Evolutionary conservation across 2,329 filamentous ascomycete species (phyloP).

Genomic region (Ceratocystis alfenasii): DNA sequence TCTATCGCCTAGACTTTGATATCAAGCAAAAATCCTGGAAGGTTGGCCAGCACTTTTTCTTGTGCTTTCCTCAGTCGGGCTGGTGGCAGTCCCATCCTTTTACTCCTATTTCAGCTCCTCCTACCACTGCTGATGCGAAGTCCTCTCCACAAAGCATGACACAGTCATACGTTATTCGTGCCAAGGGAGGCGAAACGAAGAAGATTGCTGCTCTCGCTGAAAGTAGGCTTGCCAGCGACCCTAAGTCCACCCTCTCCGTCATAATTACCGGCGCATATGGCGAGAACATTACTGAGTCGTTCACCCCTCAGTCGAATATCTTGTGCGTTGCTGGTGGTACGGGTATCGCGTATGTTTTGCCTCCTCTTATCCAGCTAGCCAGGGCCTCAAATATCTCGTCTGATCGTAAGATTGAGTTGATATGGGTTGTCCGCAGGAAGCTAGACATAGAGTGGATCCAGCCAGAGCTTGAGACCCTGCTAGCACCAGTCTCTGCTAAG

Average conservation of each 20-base stretch:
- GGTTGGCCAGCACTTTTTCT: slow-evolving; percentile 59
- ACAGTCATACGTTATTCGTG: slow-evolving; percentile 47
- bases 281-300: slow-evolving; percentile 34
- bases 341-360: slow-evolving; percentile 33
- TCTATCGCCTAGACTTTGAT: slow-evolving; percentile 54
- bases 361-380: slow-evolving; percentile 30
- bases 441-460: slow-evolving; percentile 47
- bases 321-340: slow-evolving; percentile 34
- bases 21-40: slow-evolving; percentile 50
- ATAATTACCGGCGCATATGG: slow-evolving; percentile 55
- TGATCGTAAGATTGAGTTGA: slow-evolving; percentile 43
- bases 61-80: slow-evolving; percentile 53
- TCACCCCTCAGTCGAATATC: slow-evolving; percentile 33
- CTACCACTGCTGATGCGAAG: slow-evolving; percentile 25
- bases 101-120: slow-evolving; percentile 47
- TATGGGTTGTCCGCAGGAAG: slow-evolving; percentile 50
- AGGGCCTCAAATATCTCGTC: slow-evolving; percentile 36
- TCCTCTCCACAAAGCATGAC: slow-evolving; percentile 29
- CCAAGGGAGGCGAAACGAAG: slow-evolving; percentile 47
- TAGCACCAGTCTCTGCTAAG: slow-evolving; percentile 30
- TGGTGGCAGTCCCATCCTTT: slow-evolving; percentile 66
- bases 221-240: slow-evolving; percentile 28
- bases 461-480: slow-evolving; percentile 42
- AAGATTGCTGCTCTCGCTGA: slow-evolving; percentile 38
- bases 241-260: slow-evolving; percentile 31